Evolutionary conservation across 306 rosid genomes (phyloP), one percentile per base, ranked within the genome.

Genomic region (Cucurbita moschata): DNA sequence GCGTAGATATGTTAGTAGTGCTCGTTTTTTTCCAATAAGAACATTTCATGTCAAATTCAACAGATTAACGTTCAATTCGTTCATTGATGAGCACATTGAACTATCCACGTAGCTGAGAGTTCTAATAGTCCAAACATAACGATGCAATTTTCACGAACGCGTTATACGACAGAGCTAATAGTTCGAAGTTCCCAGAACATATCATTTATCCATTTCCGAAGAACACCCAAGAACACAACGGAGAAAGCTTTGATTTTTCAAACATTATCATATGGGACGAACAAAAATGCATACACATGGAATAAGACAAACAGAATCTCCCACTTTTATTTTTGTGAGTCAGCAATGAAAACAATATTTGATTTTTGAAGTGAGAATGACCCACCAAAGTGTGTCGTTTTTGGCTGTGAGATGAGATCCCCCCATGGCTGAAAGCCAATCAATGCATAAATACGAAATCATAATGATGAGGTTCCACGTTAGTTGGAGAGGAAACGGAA

Each of bases 281-380:
- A 69, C 23, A 18, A 69, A 30, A 69, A 49, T 30, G 21, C 40
- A 11, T 49, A 49, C 46, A 69, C 7, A 49, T 68, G 21, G 19
- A 47, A 4, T 3, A 13, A 15, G 1, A 8, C 39, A 46, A 67
- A 47, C 14, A 46, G 73, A 46, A 46, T 21, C 37, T 46, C n/a
- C 0, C 8, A 46, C 16, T 13, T 46, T 6, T 67, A 19, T 6
- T 21, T 19, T 66, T 2, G 9, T 68, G 73, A 68, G 43, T 68
- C 42, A 68, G 42, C 15, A 77, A 79, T 73, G 81, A 51, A 56
- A 21, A 23, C 11, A 70, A 70, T 51, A 46, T 50, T 23, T 35
- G 42, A 59, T 12, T 58, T 58, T 68, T 21, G 49, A 6, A 10
- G 38, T 7, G 38, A 39, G 51, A 10, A 38, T 53, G 76, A 6